phyloP scores from a whole-genome alignment of 1,139 yeast genomes.

The Hyphopichia buzzinii region DNA sequence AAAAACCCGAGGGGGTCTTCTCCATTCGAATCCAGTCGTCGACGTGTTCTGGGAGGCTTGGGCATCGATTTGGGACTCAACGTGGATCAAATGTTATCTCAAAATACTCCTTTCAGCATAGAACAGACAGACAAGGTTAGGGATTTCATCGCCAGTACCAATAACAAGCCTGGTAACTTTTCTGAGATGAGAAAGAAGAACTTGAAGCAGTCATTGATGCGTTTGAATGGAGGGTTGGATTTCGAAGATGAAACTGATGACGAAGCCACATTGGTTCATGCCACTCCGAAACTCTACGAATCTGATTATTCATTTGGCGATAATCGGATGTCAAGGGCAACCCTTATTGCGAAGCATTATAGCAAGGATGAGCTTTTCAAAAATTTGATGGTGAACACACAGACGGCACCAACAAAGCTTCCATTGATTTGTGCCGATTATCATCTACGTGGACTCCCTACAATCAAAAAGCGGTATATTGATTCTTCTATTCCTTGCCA shows the following conservation, averaged over 20 bases:
- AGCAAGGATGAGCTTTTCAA: constrained; percentile 7
- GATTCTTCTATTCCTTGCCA: constrained; percentile 11
- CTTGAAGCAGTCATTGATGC: constrained; percentile 12
- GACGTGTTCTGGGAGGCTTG: constrained; percentile 13
- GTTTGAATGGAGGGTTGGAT: constrained; percentile 12
- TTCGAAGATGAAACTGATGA: constrained; percentile 17
- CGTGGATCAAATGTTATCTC: constrained; percentile 20
- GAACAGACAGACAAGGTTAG: constrained; percentile 29
- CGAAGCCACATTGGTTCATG: constrained; percentile 20
- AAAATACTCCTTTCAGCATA: constrained; percentile 33
- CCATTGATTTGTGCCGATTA: constrained; percentile 29
- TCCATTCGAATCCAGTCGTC: not conserved
- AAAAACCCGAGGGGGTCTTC: not conserved
- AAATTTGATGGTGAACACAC: constrained; percentile 4
- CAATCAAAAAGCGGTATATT: constrained; percentile 19
- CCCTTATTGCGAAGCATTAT: not conserved
- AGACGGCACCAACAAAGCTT: constrained; percentile 16
- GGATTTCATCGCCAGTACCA: constrained; percentile 16
- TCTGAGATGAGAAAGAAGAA: constrained; percentile 8
- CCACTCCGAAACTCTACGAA: constrained; percentile 13
- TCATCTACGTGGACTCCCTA: constrained; percentile 20
- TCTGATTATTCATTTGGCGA: constrained; percentile 3
- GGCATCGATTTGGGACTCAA: constrained; percentile 41
- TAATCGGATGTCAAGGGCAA: not conserved
- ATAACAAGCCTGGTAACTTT: not conserved